Evolutionary conservation across 768 basidiomycete species (phyloP).

Genomic region (Atractiella rhizophila): DNA sequence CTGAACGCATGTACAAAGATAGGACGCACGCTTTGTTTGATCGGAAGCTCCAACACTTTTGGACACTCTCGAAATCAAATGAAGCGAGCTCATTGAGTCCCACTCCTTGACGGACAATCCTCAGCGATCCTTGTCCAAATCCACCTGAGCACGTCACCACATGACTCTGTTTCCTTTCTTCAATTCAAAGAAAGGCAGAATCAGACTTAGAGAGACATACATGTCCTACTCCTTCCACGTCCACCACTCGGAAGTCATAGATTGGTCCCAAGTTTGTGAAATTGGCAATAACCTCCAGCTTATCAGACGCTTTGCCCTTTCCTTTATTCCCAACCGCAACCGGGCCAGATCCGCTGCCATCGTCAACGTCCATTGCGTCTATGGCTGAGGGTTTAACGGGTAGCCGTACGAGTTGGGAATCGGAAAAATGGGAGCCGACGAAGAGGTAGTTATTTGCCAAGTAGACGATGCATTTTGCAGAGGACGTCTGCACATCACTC

Average conservation of each 20-base stretch:
- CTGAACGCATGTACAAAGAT: too few relatives aligned
- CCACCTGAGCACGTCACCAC: constrained; percentile 70
- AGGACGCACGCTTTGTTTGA: too few relatives aligned
- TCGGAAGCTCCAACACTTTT: constrained; percentile 30
- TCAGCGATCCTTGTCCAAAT: constrained; percentile 45
- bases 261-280: constrained; percentile 64
- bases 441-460: constrained; percentile 44
- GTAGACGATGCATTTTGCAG: constrained; percentile 45
- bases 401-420: constrained; percentile 51
- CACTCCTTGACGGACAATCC: constrained; percentile 54
- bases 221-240: constrained; percentile 41
- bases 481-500: constrained; percentile 31
- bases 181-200: too few relatives aligned
- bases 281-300: constrained; percentile 37
- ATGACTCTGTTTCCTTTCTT: constrained; percentile 40
- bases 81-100: constrained; percentile 42
- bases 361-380: constrained; percentile 5
- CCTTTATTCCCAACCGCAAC: not conserved
- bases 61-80: constrained; percentile 33
- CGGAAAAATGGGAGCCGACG: constrained; percentile 55
- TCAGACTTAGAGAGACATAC: constrained; percentile 26
- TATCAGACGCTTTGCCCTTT: not conserved
- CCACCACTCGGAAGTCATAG: constrained; percentile 48
- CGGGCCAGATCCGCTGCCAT: not conserved
- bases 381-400: constrained; percentile 24